phyloP scores from a whole-genome alignment of 2,329 filamentous ascomycete species.

The Didymella sp. region DNA sequence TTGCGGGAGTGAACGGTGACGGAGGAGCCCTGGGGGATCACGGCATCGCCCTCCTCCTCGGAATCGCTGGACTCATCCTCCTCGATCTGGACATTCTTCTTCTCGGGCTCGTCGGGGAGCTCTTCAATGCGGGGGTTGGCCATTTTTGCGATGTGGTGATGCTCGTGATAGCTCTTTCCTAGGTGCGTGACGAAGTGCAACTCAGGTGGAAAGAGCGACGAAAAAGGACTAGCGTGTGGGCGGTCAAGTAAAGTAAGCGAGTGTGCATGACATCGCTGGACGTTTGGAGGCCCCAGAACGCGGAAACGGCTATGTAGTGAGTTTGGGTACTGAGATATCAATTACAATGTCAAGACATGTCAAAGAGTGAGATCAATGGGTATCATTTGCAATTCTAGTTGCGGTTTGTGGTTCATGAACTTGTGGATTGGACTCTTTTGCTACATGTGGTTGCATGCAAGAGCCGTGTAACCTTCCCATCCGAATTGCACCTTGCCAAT shows the following conservation, averaged over 20 bases:
- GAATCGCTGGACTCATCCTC: conserved; percentile 75
- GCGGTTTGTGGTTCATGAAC: conserved; percentile 48
- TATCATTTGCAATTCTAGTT: conserved; percentile 47
- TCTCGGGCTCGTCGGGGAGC: conserved; percentile 84
- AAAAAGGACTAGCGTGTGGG: conserved; percentile 29
- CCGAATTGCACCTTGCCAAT: conserved; percentile 52
- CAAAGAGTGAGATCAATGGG: conserved; percentile 27
- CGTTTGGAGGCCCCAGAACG: not conserved
- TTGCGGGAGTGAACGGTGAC: conserved; percentile 97
- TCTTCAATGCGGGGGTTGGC: conserved; percentile 98
- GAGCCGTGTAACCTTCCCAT: conserved; percentile 50
- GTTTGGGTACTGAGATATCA: no score
- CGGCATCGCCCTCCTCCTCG: conserved; percentile 70
- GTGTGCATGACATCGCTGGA: conserved; percentile 18
- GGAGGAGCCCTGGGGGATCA: conserved; percentile 81
- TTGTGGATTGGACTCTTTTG: conserved; percentile 49
- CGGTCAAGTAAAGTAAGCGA: conserved; percentile 35
- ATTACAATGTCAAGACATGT: not conserved
- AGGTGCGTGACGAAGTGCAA: conserved; percentile 9
- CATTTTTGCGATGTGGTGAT: conserved; percentile 68
- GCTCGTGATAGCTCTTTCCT: conserved; percentile 27
- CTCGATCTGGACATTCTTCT: conserved; percentile 79
- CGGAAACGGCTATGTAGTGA: not conserved
- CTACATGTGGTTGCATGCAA: conserved; percentile 50
- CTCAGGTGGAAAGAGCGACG: not conserved